Base-by-base conservation (phyloP, 1,284 basidiomycete species). In the Takashimella tepidaria region DNA sequence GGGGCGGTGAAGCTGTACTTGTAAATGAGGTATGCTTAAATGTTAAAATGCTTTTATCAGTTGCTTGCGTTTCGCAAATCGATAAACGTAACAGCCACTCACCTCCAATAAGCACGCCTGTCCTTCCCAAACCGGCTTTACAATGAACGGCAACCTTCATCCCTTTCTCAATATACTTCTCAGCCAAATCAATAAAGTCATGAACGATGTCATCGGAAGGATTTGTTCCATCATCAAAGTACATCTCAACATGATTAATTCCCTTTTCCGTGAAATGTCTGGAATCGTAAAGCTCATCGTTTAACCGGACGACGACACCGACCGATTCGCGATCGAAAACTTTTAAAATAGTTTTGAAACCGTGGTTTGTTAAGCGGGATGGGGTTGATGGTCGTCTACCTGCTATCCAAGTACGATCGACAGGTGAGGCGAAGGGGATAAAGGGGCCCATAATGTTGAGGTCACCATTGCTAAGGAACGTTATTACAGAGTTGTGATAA, bases 1-100 rank as follows among this genome's bases (percentile, higher is more conserved):
- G 86, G 85, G 0, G 95, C 93, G n/a, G 92, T 92, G 71, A 99
- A 99, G n/a, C 89, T 89, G 68, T 98, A 93, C 77, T 96, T 97
- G 89, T 96, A 99, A 62, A 97, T 89, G 53, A 99, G 82, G 79
- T 98, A 98, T 3, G 96, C 96, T 77, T 57, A 13, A 21, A 45
- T 16, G 52, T 73, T 67, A 66, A 61, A 45, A 52, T 2, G 44
- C 40, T 21, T 41, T 21, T 26, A 5, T 13, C 37, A 23, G 31
- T 22, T n/a, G n/a, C n/a, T n/a, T n/a, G n/a, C n/a, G n/a, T n/a
- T n/a, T n/a, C n/a, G n/a, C n/a, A n/a, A n/a, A n/a, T n/a, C n/a
- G 19, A 45, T 24, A 5, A 21, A 12, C 12, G 41, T 8, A 40
- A 13, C 10, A 16, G 16, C 26, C 51, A 23, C 69, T 58, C 31